A percentile compares a stretch with the other conserved stretches of the same genome.
phyloP scores from a whole-genome alignment of 208 protist genomes.

The Wallacemonas rigidus region DNA sequence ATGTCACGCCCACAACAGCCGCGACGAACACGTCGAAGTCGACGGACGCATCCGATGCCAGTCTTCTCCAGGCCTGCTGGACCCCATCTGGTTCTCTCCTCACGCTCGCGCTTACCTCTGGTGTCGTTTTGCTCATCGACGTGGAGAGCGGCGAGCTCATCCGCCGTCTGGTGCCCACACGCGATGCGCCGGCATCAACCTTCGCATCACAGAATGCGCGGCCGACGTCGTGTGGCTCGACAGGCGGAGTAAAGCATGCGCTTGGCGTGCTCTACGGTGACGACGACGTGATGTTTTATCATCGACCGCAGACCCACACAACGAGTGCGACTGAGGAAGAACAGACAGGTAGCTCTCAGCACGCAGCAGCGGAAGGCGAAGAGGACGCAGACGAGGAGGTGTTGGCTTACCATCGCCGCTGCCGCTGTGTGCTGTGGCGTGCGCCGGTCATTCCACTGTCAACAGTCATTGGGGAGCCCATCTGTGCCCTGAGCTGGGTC shows the following conservation, averaged over 20 bases:
- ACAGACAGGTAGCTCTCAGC: no score
- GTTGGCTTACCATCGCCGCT: background rate
- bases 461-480: conserved; percentile 1
- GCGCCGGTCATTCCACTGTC: background rate
- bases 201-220: no score
- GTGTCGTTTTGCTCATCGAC: conserved; percentile 59
- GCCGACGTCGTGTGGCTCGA: no score
- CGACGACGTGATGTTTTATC: no score
- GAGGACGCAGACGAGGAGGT: conserved; percentile 7
- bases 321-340: no score
- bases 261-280: no score
- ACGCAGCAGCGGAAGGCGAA: background rate
- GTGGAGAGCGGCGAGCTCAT: conserved; percentile 70
- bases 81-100: conserved; percentile 77
- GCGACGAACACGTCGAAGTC: background rate
- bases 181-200: background rate
- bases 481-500: conserved; percentile 8
- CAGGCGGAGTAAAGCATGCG: no score
- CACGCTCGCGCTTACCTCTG: conserved; percentile 48
- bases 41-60: conserved; percentile 4
- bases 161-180: conserved; percentile 45
- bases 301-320: no score
- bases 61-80: conserved; percentile 42
- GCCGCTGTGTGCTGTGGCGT: background rate
- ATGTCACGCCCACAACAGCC: background rate